Evolutionary conservation across 2,329 filamentous ascomycete species (phyloP).

Genomic region (Cytospora piceae): DNA sequence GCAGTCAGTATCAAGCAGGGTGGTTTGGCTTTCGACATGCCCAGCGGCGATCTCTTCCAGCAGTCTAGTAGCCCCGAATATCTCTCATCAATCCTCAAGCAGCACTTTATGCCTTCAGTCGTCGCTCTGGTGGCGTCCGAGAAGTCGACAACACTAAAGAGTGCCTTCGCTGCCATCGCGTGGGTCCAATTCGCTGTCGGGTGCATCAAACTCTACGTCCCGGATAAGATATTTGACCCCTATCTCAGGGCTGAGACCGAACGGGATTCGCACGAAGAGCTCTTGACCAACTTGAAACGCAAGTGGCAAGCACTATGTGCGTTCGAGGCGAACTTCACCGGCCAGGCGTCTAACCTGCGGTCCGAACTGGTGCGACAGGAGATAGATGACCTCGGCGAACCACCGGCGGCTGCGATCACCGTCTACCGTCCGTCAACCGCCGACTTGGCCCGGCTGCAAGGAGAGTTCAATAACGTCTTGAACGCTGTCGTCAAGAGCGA

Average conservation of each 20-base stretch:
- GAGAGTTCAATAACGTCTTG: conserved; percentile 79
- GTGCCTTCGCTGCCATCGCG: conserved; percentile 56
- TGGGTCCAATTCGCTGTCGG: conserved; percentile 79
- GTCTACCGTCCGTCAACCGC: conserved; percentile 74
- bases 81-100: conserved; percentile 43
- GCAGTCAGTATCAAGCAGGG: conserved; percentile 33
- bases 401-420: conserved; percentile 64
- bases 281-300: conserved; percentile 57
- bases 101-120: conserved; percentile 52
- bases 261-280: conserved; percentile 58
- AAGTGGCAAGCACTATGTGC: conserved; percentile 63
- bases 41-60: conserved; percentile 35
- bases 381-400: conserved; percentile 64
- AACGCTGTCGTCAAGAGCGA: conserved; percentile 61
- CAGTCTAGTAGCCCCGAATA: conserved; percentile 37
- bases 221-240: conserved; percentile 85
- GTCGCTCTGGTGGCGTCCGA: conserved; percentile 47
- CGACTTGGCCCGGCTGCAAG: conserved; percentile 73
- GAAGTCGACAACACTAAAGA: conserved; percentile 35
- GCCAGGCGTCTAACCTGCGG: conserved; percentile 69
- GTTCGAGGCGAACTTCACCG: conserved; percentile 71
- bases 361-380: conserved; percentile 66
- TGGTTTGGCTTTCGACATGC: conserved; percentile 36
- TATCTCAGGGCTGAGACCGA: conserved; percentile 69
- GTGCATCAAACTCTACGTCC: conserved; percentile 79